phyloP scores from a whole-genome alignment of 768 basidiomycete genomes.

The Podaxis mareebaensis region DNA sequence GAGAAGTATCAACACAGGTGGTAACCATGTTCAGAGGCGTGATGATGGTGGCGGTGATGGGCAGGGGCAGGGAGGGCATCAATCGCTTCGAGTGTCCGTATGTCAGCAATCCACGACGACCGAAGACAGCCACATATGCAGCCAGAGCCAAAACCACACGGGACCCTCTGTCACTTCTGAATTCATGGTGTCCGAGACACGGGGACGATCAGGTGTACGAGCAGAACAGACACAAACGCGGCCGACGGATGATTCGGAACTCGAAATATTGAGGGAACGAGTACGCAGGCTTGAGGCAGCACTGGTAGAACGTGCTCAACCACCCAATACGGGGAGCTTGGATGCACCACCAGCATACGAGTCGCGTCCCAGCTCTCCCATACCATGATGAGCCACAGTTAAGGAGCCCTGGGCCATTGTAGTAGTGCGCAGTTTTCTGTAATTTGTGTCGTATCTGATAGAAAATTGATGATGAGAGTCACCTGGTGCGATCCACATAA shows the following conservation, averaged over 20 bases:
- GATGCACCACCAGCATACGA: slow-evolving; percentile 6
- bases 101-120: too few relatives aligned
- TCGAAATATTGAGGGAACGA: slow-evolving; percentile 7
- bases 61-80: too few relatives aligned
- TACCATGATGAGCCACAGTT: neutral
- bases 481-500: too few relatives aligned
- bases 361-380: neutral
- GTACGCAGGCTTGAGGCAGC: slow-evolving; percentile 3
- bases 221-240: neutral
- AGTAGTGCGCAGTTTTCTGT: too few relatives aligned
- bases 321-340: neutral
- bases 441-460: too few relatives aligned
- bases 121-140: too few relatives aligned
- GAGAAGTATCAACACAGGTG: neutral
- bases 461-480: too few relatives aligned
- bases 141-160: too few relatives aligned
- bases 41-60: neutral
- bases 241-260: neutral
- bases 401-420: too few relatives aligned
- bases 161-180: too few relatives aligned
- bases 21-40: neutral
- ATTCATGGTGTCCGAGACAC: too few relatives aligned
- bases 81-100: too few relatives aligned
- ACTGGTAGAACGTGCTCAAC: neutral
- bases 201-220: neutral